Percentiles rank a stretch among this genome's conserved stretches.
These are phyloP conservation scores for Cyclaneusma minus DNA, from an alignment of 2,329 filamentous ascomycete genomes.

Conservation along the genomic window DNA sequence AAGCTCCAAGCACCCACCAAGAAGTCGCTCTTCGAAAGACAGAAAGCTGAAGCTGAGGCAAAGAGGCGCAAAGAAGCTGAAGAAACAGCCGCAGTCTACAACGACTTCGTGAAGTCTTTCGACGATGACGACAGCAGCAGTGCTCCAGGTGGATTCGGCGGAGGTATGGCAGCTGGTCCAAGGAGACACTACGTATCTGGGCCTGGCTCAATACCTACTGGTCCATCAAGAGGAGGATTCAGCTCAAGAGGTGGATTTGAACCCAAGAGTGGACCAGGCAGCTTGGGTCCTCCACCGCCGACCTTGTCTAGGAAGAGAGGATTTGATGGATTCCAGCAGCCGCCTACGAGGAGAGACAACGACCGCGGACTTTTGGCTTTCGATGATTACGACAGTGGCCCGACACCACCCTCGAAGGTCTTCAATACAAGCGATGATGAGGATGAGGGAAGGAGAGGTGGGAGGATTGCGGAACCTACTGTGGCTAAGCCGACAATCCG, in stretches of 20 bases:
- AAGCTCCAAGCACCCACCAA: slow-evolving; percentile 71
- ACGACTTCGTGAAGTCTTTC: slow-evolving; percentile 75
- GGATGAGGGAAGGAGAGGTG: slow-evolving; percentile 19
- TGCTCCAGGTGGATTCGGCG: slow-evolving; percentile 6
- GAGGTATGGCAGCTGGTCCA: slow-evolving; percentile 15
- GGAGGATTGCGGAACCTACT: slow-evolving; percentile 36
- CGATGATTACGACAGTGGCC: slow-evolving; percentile 16
- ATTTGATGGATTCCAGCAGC: slow-evolving; percentile 27
- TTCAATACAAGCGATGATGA: slow-evolving; percentile 23
- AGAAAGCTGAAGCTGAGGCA: slow-evolving; percentile 78
- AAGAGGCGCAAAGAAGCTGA: slow-evolving; percentile 73
- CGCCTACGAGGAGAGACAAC: slow-evolving; percentile 16
- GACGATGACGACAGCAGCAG: slow-evolving; percentile 32
- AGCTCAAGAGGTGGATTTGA: slow-evolving; percentile 15
- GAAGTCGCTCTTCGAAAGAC: slow-evolving; percentile 76
- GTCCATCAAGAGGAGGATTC: slow-evolving; percentile 11
- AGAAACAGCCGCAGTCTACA: slow-evolving; percentile 74
- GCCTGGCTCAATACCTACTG: slow-evolving; percentile 19
- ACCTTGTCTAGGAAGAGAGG: slow-evolving; percentile 38
- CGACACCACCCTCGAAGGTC: slow-evolving; percentile 8
- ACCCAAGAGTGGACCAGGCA: slow-evolving; percentile 41
- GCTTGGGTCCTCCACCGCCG: slow-evolving; percentile 35
- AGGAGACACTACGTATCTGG: slow-evolving; percentile 51
- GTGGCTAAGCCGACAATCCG: slow-evolving; percentile 46
- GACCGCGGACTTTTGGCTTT: slow-evolving; percentile 17